A percentile compares a stretch with the other conserved stretches of the same genome.
phyloP scores from a whole-genome alignment of 2,329 filamentous ascomycete species.

The Endocalyx cinctus region DNA sequence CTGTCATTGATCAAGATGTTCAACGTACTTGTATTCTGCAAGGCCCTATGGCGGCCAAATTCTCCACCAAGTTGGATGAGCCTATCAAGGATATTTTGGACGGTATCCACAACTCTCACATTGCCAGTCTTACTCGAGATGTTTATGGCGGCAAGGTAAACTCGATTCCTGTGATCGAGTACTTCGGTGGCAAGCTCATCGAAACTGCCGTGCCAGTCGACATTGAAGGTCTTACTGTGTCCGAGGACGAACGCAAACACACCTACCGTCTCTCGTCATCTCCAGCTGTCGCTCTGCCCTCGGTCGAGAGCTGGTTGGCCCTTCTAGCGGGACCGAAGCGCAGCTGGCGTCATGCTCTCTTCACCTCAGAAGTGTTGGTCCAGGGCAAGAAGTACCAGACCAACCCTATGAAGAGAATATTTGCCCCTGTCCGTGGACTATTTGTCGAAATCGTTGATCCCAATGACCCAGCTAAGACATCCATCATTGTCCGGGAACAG shows the following conservation, averaged over 20 bases:
- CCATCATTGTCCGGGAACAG: conserved; percentile 83
- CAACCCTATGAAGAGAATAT: conserved; percentile 89
- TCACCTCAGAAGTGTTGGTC: conserved; percentile 88
- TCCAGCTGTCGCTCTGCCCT: conserved; percentile 68
- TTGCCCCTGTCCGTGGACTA: conserved; percentile 79
- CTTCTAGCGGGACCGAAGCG: conserved; percentile 80
- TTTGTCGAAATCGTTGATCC: conserved; percentile 84
- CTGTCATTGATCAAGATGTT: conserved; percentile 93
- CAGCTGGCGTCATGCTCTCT: conserved; percentile 92
- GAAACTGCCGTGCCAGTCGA: conserved; percentile 69
- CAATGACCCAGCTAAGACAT: conserved; percentile 75
- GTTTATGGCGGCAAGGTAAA: conserved; percentile 70
- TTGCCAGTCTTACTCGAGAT: conserved; percentile 72
- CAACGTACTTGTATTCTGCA: conserved; percentile 94
- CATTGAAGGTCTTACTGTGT: conserved; percentile 80
- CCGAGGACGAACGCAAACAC: conserved; percentile 72
- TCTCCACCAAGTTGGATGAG: conserved; percentile 85
- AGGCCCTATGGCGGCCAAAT: conserved; percentile 87
- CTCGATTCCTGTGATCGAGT: conserved; percentile 81
- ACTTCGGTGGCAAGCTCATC: conserved; percentile 86
- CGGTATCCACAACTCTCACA: conserved; percentile 83
- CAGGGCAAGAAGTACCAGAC: conserved; percentile 97
- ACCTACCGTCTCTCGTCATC: conserved; percentile 79
- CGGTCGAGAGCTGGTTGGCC: conserved; percentile 78
- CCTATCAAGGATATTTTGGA: conserved; percentile 94